These are phyloP conservation scores for Fusarium buharicum DNA, from an alignment of 2,329 filamentous ascomycete species.

Conservation along the genomic window DNA sequence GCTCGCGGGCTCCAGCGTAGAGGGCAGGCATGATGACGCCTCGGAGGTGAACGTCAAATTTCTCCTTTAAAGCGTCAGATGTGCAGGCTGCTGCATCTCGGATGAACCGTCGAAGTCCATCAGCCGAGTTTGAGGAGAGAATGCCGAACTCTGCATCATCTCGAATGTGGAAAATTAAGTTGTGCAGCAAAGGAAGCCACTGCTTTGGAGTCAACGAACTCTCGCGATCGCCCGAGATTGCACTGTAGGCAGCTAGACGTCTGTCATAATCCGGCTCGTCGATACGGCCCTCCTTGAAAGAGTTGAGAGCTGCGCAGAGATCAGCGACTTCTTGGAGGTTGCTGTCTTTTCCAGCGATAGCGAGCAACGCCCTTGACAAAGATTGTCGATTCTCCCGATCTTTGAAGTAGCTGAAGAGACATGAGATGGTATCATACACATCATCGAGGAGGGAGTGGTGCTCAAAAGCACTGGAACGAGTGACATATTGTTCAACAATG, in stretches of 20 bases:
- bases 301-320: slow-evolving; percentile 83
- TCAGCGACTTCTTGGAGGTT: slow-evolving; percentile 70
- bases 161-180: slow-evolving; percentile 86
- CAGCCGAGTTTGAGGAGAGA: slow-evolving; percentile 80
- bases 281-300: slow-evolving; percentile 75
- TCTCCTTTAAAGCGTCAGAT: slow-evolving; percentile 49
- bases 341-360: slow-evolving; percentile 73
- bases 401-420: slow-evolving; percentile 90
- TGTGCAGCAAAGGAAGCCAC: slow-evolving; percentile 90
- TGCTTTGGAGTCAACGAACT: slow-evolving; percentile 72
- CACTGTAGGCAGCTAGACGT: slow-evolving; percentile 79
- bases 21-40: slow-evolving; percentile 78
- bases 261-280: slow-evolving; percentile 90
- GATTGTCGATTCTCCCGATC: slow-evolving; percentile 80
- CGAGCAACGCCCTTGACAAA: slow-evolving; percentile 76
- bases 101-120: slow-evolving; percentile 81
- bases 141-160: slow-evolving; percentile 91
- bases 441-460: slow-evolving; percentile 64
- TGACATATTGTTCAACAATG: slow-evolving; percentile 83
- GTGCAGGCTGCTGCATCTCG: slow-evolving; percentile 64
- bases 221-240: slow-evolving; percentile 73
- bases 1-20: slow-evolving; percentile 78
- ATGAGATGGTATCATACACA: slow-evolving; percentile 79
- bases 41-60: slow-evolving; percentile 69
- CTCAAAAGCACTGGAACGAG: slow-evolving; percentile 61